These are phyloP conservation scores for Haplographium delicatum DNA, from an alignment of 495 filamentous ascomycete genomes.

Conservation along the genomic window DNA sequence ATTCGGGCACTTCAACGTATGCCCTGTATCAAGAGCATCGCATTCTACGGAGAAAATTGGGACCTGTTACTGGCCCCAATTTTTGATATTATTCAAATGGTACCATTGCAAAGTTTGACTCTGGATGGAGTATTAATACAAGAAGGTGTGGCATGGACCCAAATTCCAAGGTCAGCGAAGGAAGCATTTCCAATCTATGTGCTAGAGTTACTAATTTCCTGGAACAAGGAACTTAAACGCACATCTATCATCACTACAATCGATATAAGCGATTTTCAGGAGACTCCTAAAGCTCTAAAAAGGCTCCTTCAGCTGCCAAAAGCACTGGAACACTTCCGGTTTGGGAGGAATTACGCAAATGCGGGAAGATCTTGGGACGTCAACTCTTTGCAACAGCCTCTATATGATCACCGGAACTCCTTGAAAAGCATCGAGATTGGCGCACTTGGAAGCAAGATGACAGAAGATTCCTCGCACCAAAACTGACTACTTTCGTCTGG, in stretches of 20 bases:
- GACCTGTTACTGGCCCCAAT: neutral
- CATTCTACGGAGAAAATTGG: neutral
- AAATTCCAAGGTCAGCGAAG: neutral
- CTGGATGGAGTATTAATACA: neutral
- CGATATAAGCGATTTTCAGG: neutral
- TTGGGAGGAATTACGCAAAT: neutral
- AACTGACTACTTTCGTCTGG: neutral
- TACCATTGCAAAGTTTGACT: neutral
- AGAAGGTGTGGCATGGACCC: neutral
- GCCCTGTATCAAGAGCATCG: neutral
- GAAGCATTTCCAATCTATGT: neutral
- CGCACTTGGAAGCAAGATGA: neutral
- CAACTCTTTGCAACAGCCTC: neutral
- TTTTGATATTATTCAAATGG: neutral
- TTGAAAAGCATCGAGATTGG: neutral
- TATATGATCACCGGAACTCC: neutral
- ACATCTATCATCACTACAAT: neutral
- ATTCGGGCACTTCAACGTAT: neutral
- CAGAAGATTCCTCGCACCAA: neutral
- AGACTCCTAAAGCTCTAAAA: neutral
- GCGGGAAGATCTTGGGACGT: neutral
- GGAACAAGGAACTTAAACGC: neutral
- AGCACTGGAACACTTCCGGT: neutral
- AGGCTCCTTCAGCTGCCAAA: neutral
- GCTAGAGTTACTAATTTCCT: neutral